phyloP scores from a whole-genome alignment of 768 basidiomycete species.

The Candolleomyces aberdarensis region DNA sequence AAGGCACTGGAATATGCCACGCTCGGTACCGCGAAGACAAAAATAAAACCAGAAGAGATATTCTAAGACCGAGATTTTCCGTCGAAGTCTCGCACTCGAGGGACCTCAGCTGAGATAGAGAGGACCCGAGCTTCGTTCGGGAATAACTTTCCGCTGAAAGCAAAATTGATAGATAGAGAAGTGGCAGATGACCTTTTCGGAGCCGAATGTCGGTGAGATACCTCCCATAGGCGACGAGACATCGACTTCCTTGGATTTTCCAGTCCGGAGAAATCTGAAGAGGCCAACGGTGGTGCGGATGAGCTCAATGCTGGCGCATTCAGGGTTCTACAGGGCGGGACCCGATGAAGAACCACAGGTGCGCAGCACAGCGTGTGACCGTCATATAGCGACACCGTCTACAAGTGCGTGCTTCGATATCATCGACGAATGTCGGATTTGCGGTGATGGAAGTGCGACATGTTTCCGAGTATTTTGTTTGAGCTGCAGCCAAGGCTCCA shows the following conservation, averaged over 20 bases:
- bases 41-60: neutral
- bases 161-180: no score
- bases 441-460: neutral
- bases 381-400: neutral
- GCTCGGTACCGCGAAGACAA: neutral
- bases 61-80: neutral
- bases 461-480: neutral
- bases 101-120: neutral
- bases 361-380: neutral
- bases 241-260: neutral
- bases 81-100: neutral
- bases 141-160: no score
- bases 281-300: neutral
- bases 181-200: no score
- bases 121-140: no score
- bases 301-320: neutral
- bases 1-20: neutral
- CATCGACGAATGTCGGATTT: neutral
- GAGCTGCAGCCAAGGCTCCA: neutral
- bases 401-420: neutral
- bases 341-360: neutral
- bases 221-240: no score
- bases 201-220: no score
- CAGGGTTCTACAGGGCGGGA: neutral
- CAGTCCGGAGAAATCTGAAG: neutral